Conservation (phyloP, 768 basidiomycete species). For the Agaricus bisporus region DNA sequence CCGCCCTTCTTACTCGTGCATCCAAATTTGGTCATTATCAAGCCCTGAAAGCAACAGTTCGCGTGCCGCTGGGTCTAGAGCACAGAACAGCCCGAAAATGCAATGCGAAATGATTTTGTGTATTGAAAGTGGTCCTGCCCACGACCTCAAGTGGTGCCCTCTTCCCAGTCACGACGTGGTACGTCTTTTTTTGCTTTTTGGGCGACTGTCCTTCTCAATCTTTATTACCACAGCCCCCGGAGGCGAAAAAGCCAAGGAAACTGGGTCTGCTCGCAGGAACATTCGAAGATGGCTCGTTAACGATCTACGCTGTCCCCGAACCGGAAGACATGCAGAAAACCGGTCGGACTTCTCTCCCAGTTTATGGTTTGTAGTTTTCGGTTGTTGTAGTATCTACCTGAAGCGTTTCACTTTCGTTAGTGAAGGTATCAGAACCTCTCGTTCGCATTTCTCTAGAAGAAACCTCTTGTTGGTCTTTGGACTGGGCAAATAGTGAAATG, state of each 20-base stretch:
- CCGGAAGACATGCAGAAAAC: slow-evolving; percentile 45
- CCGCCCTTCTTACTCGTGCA: slow-evolving; percentile 54
- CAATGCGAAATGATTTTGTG: slow-evolving; percentile 84
- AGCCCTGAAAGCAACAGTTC: slow-evolving; percentile 3
- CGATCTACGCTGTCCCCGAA: slow-evolving; percentile 74
- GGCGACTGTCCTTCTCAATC: not conserved
- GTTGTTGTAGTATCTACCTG: not conserved
- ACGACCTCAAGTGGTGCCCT: slow-evolving; percentile 91
- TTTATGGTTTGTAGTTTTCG: slow-evolving; percentile 39
- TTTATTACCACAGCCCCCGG: not conserved
- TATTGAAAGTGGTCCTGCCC: slow-evolving; percentile 71
- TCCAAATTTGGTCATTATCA: slow-evolving; percentile 80
- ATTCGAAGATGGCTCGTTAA: slow-evolving; percentile 83
- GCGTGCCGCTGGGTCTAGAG: slow-evolving; percentile 5
- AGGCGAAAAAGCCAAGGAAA: slow-evolving; percentile 36
- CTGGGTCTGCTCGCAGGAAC: slow-evolving; percentile 81
- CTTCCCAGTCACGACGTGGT: slow-evolving; percentile 69
- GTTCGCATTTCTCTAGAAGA: slow-evolving; percentile 72
- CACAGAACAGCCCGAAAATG: slow-evolving; percentile 36
- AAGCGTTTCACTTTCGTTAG: slow-evolving; percentile 24
- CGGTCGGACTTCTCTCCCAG: slow-evolving; percentile 26
- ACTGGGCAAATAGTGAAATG: slow-evolving; percentile 85
- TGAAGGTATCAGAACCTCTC: slow-evolving; percentile 56
- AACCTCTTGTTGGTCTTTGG: slow-evolving; percentile 70
- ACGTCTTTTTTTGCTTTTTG: slow-evolving; percentile 7